These are phyloP conservation scores for Lyophyllum atratum DNA, from an alignment of 768 basidiomycete genomes.

Conservation along the genomic window DNA sequence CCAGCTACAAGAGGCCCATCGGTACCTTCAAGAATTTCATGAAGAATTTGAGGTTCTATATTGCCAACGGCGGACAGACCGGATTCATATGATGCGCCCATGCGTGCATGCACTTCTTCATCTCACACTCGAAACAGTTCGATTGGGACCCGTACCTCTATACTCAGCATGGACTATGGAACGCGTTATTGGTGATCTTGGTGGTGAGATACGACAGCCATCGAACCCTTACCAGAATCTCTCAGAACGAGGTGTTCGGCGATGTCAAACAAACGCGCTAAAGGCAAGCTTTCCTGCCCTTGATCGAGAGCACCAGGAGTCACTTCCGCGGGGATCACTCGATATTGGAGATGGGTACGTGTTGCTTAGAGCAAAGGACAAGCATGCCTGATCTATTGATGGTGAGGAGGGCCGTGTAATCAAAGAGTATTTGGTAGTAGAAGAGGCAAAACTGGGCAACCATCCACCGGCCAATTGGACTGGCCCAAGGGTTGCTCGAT, in stretches of 20 bases:
- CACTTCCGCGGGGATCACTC: constrained; percentile 1
- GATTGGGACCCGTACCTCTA: constrained; percentile 20
- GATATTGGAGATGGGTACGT: constrained; percentile 5
- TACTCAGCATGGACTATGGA: constrained; percentile 34
- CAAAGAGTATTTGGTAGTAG: constrained; percentile 1
- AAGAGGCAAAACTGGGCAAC: constrained; percentile 1
- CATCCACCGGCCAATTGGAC: neutral
- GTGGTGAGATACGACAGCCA: constrained; percentile 16
- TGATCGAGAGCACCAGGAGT: neutral
- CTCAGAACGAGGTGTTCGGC: constrained; percentile 3
- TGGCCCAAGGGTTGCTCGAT: constrained; percentile 15
- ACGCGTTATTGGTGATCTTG: constrained; percentile 28
- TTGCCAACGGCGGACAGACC: constrained; percentile 22
- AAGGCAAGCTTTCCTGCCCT: neutral
- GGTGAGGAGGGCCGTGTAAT: neutral
- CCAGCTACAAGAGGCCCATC: neutral
- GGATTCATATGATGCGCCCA: constrained; percentile 35
- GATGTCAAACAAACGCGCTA: constrained; percentile 22
- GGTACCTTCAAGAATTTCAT: neutral
- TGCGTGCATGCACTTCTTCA: constrained; percentile 32
- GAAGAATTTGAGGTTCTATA: constrained; percentile 33
- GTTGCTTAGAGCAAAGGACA: neutral
- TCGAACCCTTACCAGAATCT: constrained; percentile 31
- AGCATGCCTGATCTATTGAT: neutral
- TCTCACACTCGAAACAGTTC: constrained; percentile 20